Evolutionary conservation across 106 monocot genomes (phyloP).

Genomic region (Triglochin maritima): DNA sequence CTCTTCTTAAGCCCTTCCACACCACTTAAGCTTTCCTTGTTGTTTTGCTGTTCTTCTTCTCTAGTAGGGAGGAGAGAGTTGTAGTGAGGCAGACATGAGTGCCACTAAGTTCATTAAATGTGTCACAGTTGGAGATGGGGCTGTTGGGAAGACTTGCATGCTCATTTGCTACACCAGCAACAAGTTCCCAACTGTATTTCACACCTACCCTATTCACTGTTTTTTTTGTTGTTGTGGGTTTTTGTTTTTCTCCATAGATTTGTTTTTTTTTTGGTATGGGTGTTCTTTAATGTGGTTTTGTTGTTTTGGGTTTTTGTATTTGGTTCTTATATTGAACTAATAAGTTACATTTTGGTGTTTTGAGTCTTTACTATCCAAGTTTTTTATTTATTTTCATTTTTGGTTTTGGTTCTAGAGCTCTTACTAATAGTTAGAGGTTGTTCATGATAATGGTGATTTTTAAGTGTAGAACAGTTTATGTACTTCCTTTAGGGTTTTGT

Average conservation of each 20-base stretch:
- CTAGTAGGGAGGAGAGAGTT: background rate
- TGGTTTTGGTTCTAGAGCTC: no score
- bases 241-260: background rate
- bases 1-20: background rate
- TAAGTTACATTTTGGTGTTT: no score
- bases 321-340: no score
- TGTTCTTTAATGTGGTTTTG: no score
- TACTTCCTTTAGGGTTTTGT: no score
- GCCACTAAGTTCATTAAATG: conserved; percentile 84
- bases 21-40: background rate
- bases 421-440: no score
- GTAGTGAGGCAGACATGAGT: conserved; percentile 27
- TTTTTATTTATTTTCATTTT: no score
- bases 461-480: no score
- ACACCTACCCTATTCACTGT: background rate
- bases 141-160: conserved; percentile 88
- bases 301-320: no score
- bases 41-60: background rate
- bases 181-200: conserved; percentile 78
- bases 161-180: conserved; percentile 95
- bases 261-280: no score
- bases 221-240: background rate
- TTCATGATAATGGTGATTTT: no score
- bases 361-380: no score
- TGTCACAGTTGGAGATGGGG: conserved; percentile 79